A percentile compares a stretch with the other conserved stretches of the same genome.
Evolutionary conservation across 345 rosid species (phyloP).

Genomic region (Brassica cretica): DNA sequence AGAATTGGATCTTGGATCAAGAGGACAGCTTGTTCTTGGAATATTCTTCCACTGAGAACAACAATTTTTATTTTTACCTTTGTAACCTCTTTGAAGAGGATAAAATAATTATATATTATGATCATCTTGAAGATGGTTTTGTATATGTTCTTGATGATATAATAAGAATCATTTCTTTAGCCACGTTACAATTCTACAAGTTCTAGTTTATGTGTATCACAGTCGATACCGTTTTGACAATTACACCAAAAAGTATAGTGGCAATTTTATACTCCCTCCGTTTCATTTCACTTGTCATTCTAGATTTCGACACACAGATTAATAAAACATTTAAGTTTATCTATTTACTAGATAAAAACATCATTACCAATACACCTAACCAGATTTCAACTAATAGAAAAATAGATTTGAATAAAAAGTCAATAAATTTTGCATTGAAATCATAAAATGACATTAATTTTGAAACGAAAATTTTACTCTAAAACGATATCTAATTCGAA

Average conservation of each 20-base stretch:
- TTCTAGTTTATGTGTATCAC: neutral
- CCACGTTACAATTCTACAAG: neutral
- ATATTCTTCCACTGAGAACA: constrained; percentile 34
- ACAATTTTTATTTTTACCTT: constrained; percentile 21
- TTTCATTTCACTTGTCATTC: no score
- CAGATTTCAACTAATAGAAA: no score
- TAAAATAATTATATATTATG: constrained; percentile 23
- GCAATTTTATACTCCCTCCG: no score
- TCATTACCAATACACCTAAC: no score
- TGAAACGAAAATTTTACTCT: no score
- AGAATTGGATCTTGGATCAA: constrained; percentile 41
- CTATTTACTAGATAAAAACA: no score
- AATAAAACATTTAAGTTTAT: no score
- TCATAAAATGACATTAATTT: no score
- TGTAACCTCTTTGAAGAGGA: constrained; percentile 17
- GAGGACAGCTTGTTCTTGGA: constrained; percentile 44
- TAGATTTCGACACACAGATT: no score
- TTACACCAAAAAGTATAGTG: neutral
- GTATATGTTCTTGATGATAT: constrained; percentile 26
- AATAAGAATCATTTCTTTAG: neutral
- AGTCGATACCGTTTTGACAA: neutral
- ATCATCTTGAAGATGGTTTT: constrained; percentile 35
- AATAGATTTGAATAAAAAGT: no score
- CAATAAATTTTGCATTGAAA: no score
- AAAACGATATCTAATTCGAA: no score